Conservation (phyloP, 176 grass and related monocot genomes). For the Otatea glauca region DNA sequence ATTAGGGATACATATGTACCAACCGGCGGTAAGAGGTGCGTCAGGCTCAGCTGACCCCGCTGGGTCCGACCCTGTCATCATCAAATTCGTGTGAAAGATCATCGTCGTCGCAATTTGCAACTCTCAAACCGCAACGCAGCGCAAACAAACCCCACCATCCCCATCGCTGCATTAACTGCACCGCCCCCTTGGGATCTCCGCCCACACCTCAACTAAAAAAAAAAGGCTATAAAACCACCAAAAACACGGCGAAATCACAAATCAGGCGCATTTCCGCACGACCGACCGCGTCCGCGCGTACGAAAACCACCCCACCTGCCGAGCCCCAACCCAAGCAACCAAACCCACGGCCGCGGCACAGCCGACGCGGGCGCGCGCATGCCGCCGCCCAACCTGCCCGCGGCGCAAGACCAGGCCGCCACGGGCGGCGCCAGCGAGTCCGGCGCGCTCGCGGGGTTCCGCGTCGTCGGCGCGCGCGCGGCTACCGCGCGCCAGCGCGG, state of each 20-base stretch:
- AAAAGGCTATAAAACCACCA: neutral
- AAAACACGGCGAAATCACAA: neutral
- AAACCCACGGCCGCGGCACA: no score
- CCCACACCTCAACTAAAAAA: neutral
- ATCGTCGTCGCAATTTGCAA: no score
- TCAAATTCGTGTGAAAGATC: no score
- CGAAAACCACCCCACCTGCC: neutral
- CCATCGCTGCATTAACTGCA: neutral
- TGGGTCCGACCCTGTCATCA: no score
- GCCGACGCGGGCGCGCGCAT: no score
- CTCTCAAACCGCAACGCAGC: no score
- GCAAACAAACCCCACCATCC: no score
- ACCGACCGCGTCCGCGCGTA: slow-evolving; percentile 13
- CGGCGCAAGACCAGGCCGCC: neutral
- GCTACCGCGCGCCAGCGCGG: slow-evolving; percentile 21
- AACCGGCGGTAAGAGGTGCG: no score
- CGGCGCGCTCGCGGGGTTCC: neutral
- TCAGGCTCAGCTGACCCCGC: no score
- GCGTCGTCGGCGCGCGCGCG: neutral
- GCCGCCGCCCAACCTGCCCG: slow-evolving; percentile 53
- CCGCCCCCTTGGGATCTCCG: slow-evolving; percentile 28
- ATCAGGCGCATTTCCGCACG: neutral
- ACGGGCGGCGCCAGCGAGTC: no score
- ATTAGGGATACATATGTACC: no score
- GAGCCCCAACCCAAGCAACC: neutral